Base-by-base conservation (phyloP, 2,329 filamentous ascomycete species). In the Cryphonectria japonica region DNA sequence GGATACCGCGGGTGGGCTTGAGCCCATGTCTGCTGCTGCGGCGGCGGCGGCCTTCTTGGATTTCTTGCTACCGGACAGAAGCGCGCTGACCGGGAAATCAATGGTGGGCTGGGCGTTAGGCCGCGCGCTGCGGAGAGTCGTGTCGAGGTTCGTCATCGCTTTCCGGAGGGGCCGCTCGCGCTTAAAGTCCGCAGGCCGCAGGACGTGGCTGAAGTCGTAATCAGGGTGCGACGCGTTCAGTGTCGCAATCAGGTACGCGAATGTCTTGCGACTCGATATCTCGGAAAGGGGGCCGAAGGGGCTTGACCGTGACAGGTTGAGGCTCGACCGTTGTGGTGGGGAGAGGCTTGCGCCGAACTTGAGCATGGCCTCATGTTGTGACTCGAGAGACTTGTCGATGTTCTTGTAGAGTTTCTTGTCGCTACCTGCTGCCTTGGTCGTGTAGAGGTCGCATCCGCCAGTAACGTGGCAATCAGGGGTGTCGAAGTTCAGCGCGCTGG, bases 361-460 rank as follows among this genome's bases (percentile, higher is more conserved):
- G 66, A 98, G 86, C 1, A 97, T 88, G 9, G 94, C 93, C 76
- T 94, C 93, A 86, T 98, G 94, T 81, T 97, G 94, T 52, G 93
- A 92, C 80, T 97, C 94, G 71, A 99, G 89, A 41, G 93, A 94
- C 78, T 93, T 90, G 79, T 98, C 95, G 78, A 99, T 98, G 79
- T 92, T 93, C 82, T 95, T 97, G 86, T 98, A 98, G 11, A 99
- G 86, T 80, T 98, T 98, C 88, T 98, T 98, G 80, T 99, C 96
- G 74, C 92, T 91, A 62, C 95, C 94, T 69, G 95, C 94, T 41
- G 96, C 95, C 82, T 99, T 99, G 37, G 95, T 98, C 13, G 95
- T 98, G 85, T 98, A 99, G 26, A 98, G 87, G 81, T 99, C 96
- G 85, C 95, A 98, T 75, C 93, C 93, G 76, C 96, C 96, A 39